Evolutionary conservation across 176 grass and related monocot species (phyloP), one percentile per base, ranked within the genome.

Genomic region (Oryza glumipatula): DNA sequence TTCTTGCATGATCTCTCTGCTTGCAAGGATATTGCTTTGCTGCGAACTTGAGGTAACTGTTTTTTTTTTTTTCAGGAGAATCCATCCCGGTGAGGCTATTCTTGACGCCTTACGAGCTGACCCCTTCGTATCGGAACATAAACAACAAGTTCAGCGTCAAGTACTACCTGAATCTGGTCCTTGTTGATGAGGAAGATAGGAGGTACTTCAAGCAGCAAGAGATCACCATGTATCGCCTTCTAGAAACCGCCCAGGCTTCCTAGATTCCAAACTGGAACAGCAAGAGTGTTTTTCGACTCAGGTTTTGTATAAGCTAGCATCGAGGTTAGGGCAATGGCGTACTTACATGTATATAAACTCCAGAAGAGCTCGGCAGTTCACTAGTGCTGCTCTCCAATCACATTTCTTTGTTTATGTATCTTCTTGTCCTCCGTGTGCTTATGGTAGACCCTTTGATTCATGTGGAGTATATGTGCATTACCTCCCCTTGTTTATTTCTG

Each of bases 171-270:
- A 97, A 97, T 84, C 85, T 97, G 49, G 95, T 97, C 39, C 90
- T 97, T 43, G 92, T 97, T 58, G 95, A 97, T 14, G 95, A 97
- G 82, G 95, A 97, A 78, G 95, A 97, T 38, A 80, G 95, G 11
- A 91, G 95, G 74, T 97, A 97, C 80, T 97, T 94, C 83, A 97
- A 97, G 78, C 90, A 97, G 78, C 90, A 97, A 87, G 95, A 97
- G 69, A 94, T 97, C 66, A 94, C 92, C 7, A 81, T 93, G 52
- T 97, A 92, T 70, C 95, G 81, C 6, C 75, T 88, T 44, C 76
- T 68, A 47, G 87, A 84, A 73, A 47, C 81, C 1, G 47, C 87
- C 46, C 69, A 75, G n/a, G 66, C 88, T 4, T 85, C 88, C 65
- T 89, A 89, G 82, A 39, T 19, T 49, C 7, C 5, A 0, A n/a